Evolutionary conservation across 2,329 filamentous ascomycete genomes (phyloP), one percentile per base, ranked within the genome.

Genomic region (Chaetomium globosum): DNA sequence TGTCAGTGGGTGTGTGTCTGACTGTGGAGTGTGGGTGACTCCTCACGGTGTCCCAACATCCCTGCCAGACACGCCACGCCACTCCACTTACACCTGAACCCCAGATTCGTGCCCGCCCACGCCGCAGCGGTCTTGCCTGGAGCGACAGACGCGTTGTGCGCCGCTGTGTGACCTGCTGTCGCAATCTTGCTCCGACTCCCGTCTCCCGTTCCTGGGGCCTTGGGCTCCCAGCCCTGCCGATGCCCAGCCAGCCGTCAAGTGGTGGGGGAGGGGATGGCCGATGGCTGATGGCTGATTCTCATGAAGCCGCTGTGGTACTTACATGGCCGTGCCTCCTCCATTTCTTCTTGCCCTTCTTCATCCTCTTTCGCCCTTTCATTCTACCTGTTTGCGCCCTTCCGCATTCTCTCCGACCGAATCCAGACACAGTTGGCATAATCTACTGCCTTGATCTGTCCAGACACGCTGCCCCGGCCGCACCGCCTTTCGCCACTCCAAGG

Each of bases 161-260:
- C 67, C 64, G 63, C 58, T 64, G 65, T 67, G 69, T 67, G 66
- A 69, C 68, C 31, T 64, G 67, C 64, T 71, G 68, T 63, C 68
- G 67, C 69, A 71, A 68, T 68, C 59, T 64, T 64, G 46, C 60
- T 63, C 61, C 53, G 59, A 52, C 52, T 48, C 63, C 62, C 60
- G 59, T 67, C n/a, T 61, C 30, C 64, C 58, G 61, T 67, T 60
- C 52, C 62, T 63, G 54, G 67, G 59, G 36, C 43, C 57, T 63
- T 67, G 61, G 65, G 61, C 61, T 55, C 54, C 60, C 60, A 60
- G 63, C 66, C 65, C 60, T 65, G 63, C 63, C 59, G 57, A 51
- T 64, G 65, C 63, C 67, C 58, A 61, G 61, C 65, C 57, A 55
- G 61, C 57, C 58, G 21, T 66, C 53, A 64, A 66, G 65, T 64